These are phyloP conservation scores for Aspergillus nomiae DNA, from an alignment of 2,329 filamentous ascomycete species.

Conservation along the genomic window DNA sequence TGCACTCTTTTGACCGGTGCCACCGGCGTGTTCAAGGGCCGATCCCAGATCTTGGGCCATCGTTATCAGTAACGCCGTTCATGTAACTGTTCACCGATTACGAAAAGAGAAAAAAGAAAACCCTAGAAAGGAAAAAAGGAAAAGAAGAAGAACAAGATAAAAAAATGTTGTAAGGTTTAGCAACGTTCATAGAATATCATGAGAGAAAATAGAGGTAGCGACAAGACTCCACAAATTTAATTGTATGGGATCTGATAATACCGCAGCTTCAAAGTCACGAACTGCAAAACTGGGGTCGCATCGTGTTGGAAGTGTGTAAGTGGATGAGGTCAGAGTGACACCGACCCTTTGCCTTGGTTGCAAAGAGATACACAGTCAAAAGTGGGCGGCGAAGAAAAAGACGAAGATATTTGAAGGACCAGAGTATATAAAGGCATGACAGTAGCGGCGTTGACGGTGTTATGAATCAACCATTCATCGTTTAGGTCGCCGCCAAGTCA, in stretches of 20 bases:
- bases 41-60: conserved; percentile 33
- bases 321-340: background rate
- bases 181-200: background rate
- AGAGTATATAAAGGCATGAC: conserved; percentile 29
- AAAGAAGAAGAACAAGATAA: background rate
- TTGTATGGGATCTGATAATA: background rate
- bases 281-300: background rate
- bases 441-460: conserved; percentile 29
- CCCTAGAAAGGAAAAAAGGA: too few relatives aligned
- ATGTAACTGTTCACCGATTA: background rate
- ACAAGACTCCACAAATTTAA: background rate
- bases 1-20: conserved; percentile 35
- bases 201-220: background rate
- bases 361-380: conserved; percentile 9
- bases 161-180: background rate
- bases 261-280: background rate
- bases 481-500: conserved; percentile 16
- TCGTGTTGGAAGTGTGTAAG: background rate
- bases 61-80: conserved; percentile 10
- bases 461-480: conserved; percentile 15
- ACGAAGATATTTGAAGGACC: background rate
- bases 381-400: conserved; percentile 4
- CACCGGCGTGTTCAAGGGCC: conserved; percentile 39
- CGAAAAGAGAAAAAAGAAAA: background rate
- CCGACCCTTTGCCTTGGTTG: background rate